Evolutionary conservation across 495 filamentous ascomycete species (phyloP), one percentile per base, ranked within the genome.

Genomic region (Aspergillus campestris): DNA sequence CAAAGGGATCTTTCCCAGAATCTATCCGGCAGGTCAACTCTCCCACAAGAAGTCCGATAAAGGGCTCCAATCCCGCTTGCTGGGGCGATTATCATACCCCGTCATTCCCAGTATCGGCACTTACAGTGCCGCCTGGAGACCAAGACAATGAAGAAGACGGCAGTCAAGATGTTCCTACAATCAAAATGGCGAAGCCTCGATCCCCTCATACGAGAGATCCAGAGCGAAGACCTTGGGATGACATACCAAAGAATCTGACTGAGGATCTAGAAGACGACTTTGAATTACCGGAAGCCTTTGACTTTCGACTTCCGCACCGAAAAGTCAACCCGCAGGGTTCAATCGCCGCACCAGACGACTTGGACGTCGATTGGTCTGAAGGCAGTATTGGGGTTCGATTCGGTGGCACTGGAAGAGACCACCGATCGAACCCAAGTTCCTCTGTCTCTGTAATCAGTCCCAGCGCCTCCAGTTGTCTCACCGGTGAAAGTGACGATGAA

Each of bases 401-500:
- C 65, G 92, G 84, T 37, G 90, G 88, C 36, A 92, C 89, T 13
- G 73, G 79, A 34, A 80, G 86, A 50, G 86, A 90, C 58, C 77
- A 73, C 9, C 77, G 80, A 28, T 92, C 86, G 24, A 77, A 81
- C 56, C 80, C 87, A 47, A 88, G 86, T 65, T 95, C 87, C 1
- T 86, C 89, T 9, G 83, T 86, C 27, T 94, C 89, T 18, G 83
- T 85, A 18, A 78, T 95, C 62, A 95, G 91, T 53, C 88, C 92
- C 8, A 95, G 89, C 56, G 77, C 91, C 37, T 84, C 88, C 41
- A 95, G 89, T 64, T 92, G 86, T 46, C 72, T 94, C 48, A 94
- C 89, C 5, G 76, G 78, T n/a, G 92, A 94, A 64, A 96, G 91
- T 58, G 92, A 96, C 56, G 90, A 95, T 55, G 92, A 96, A 50